phyloP scores from a whole-genome alignment of 2,329 filamentous ascomycete genomes.

The Macrophomina tecta region DNA sequence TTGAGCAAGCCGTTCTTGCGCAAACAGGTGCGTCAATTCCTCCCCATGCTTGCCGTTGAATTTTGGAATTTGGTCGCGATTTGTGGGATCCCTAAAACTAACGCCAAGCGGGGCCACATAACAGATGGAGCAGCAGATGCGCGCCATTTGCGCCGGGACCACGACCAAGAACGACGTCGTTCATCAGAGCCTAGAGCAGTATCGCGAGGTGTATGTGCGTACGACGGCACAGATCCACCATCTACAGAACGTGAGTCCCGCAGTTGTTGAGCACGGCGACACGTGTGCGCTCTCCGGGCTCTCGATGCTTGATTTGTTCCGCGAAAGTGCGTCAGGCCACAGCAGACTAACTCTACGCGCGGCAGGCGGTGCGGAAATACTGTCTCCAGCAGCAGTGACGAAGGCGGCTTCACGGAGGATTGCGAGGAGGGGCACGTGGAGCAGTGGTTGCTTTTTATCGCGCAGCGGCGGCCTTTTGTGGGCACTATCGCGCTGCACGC shows the following conservation, averaged over 20 bases:
- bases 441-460: conserved; percentile 10
- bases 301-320: conserved; percentile 5
- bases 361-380: conserved; percentile 49
- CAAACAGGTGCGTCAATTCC: conserved; percentile 67
- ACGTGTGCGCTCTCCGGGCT: conserved; percentile 19
- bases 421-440: conserved; percentile 26
- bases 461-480: neutral
- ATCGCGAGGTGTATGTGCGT: conserved; percentile 83
- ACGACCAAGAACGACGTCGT: conserved; percentile 77
- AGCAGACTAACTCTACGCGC: conserved; percentile 31
- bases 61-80: conserved; percentile 24
- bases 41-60: neutral
- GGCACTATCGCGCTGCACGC: conserved; percentile 15
- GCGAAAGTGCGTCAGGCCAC: conserved; percentile 28
- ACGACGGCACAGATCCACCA: conserved; percentile 76
- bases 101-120: conserved; percentile 21
- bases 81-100: conserved; percentile 19
- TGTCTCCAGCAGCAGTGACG: conserved; percentile 37
- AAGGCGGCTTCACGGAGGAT: conserved; percentile 15
- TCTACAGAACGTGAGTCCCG: conserved; percentile 57
- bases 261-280: neutral
- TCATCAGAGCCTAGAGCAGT: conserved; percentile 82
- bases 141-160: conserved; percentile 89
- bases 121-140: conserved; percentile 93
- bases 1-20: conserved; percentile 94